phyloP scores from a whole-genome alignment of 306 rosid genomes.

The Aeschynomene evenia region DNA sequence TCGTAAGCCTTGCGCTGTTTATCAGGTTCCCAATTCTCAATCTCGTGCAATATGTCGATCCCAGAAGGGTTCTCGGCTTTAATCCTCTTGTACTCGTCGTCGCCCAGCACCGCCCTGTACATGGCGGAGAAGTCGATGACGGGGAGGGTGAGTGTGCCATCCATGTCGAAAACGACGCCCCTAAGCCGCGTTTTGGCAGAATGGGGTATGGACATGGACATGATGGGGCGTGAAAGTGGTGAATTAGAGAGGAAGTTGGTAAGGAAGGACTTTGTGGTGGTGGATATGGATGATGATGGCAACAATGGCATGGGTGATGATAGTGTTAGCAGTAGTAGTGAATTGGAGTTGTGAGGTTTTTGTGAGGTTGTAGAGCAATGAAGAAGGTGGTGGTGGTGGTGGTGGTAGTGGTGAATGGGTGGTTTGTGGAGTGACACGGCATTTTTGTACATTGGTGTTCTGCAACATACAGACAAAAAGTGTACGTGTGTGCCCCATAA shows the following conservation, averaged over 20 bases:
- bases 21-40: slow-evolving; percentile 58
- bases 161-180: slow-evolving; percentile 97
- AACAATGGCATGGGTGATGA: background rate
- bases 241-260: slow-evolving; percentile 11
- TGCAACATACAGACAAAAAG: too few species aligned
- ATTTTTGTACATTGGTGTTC: too few species aligned
- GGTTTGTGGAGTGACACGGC: too few species aligned
- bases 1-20: slow-evolving; percentile 65
- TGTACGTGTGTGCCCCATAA: too few species aligned
- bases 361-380: background rate
- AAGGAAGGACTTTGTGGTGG: slow-evolving; percentile 26
- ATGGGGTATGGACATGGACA: slow-evolving; percentile 31
- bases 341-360: background rate
- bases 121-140: slow-evolving; percentile 80
- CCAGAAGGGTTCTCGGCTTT: slow-evolving; percentile 63
- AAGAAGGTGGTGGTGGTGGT: background rate
- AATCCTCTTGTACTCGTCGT: slow-evolving; percentile 56
- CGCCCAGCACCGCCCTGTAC: slow-evolving; percentile 85
- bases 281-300: background rate
- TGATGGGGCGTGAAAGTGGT: slow-evolving; percentile 26
- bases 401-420: background rate
- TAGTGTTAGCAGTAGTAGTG: background rate
- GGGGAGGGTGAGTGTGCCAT: slow-evolving; percentile 92
- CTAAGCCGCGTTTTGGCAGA: slow-evolving; percentile 56
- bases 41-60: slow-evolving; percentile 70